phyloP scores from a whole-genome alignment of 768 basidiomycete species.

The Infundibulicybe gibba region DNA sequence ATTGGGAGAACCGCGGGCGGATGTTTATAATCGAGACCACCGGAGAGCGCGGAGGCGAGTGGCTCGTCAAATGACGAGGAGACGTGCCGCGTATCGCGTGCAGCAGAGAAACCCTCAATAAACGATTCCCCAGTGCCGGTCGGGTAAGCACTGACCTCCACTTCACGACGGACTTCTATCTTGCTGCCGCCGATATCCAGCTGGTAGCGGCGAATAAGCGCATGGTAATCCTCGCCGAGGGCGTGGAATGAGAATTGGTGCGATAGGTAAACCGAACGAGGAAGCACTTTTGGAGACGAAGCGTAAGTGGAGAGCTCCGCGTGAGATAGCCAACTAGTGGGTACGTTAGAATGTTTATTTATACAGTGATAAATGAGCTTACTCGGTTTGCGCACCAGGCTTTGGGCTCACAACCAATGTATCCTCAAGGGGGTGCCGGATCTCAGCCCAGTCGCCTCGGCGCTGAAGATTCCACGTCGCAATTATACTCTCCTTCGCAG shows the following conservation, averaged over 20 bases:
- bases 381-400: conserved; percentile 4
- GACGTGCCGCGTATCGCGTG: conserved; percentile 37
- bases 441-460: conserved; percentile 47
- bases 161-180: conserved; percentile 71
- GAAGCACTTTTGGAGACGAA: conserved; percentile 52
- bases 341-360: conserved; percentile 6
- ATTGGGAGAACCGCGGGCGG: conserved; percentile 61
- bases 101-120: conserved; percentile 44
- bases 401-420: conserved; percentile 1
- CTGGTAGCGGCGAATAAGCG: conserved; percentile 63
- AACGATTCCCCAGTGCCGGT: conserved; percentile 41
- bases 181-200: conserved; percentile 53
- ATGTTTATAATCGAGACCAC: conserved; percentile 49
- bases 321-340: conserved; percentile 61
- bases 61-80: conserved; percentile 77
- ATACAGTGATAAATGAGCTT: conserved; percentile 27
- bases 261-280: conserved; percentile 75
- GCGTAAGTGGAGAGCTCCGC: conserved; percentile 82
- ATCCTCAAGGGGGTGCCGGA: conserved; percentile 29
- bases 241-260: conserved; percentile 84
- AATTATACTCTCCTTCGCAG: conserved; percentile 34
- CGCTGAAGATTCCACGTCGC: conserved; percentile 67
- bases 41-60: conserved; percentile 67
- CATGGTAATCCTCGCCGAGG: conserved; percentile 75
- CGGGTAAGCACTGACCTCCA: conserved; percentile 58